phyloP scores from a whole-genome alignment of 2,329 filamentous ascomycete species.

The Ceratocystis lukuohia region DNA sequence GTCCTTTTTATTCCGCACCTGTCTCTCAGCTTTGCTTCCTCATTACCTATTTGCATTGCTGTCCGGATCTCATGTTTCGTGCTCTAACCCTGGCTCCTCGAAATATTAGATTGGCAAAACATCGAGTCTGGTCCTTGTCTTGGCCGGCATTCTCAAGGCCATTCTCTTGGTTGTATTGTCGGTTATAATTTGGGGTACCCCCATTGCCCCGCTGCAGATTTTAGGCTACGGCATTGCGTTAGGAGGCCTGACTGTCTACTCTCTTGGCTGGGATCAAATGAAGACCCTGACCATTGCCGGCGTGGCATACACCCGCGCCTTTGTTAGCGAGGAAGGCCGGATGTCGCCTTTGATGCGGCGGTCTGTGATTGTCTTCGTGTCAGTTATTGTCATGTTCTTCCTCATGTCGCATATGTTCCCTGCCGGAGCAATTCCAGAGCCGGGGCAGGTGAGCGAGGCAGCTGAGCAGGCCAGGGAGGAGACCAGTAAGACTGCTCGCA shows the following conservation, averaged over 20 bases:
- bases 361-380: conserved; percentile 20
- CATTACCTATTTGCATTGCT: not conserved
- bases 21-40: not conserved
- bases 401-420: conserved; percentile 20
- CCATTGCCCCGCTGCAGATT: conserved; percentile 56
- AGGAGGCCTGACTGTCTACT: conserved; percentile 38
- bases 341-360: conserved; percentile 23
- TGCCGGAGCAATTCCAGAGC: not conserved
- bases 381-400: conserved; percentile 21
- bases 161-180: conserved; percentile 67
- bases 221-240: conserved; percentile 65
- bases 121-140: conserved; percentile 70
- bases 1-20: conserved; percentile 25
- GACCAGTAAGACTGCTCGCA: conserved; percentile 16
- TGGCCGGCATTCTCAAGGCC: conserved; percentile 78
- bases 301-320: conserved; percentile 18
- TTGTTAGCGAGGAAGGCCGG: conserved; percentile 22
- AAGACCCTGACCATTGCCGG: conserved; percentile 19
- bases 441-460: conserved; percentile 9
- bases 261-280: conserved; percentile 27
- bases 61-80: not conserved
- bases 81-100: not conserved
- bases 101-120: conserved; percentile 64
- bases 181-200: conserved; percentile 64
- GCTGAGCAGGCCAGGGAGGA: conserved; percentile 12